These are phyloP conservation scores for Plasmodium sp. DNA, from an alignment of 169 alveolate genomes.

Conservation along the genomic window DNA sequence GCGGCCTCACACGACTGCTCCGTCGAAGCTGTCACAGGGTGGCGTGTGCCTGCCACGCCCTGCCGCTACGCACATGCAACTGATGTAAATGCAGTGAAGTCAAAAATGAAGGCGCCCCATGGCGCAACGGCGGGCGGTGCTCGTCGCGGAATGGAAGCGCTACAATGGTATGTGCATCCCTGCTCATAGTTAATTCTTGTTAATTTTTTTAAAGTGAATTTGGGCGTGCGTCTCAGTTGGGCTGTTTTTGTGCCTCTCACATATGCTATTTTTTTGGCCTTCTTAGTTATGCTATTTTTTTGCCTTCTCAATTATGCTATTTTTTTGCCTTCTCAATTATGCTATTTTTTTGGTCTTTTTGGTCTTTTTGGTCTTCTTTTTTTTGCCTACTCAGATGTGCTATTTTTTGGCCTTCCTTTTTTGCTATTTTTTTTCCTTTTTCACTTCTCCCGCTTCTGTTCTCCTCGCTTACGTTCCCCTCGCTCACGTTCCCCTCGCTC, in stretches of 20 bases:
- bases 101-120: neutral
- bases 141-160: neutral
- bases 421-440: neutral
- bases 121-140: neutral
- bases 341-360: neutral
- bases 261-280: neutral
- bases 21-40: neutral
- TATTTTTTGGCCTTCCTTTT: neutral
- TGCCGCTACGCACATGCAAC: neutral
- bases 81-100: neutral
- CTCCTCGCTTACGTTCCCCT: neutral
- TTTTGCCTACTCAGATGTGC: neutral
- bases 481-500: neutral
- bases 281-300: neutral
- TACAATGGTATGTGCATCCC: neutral
- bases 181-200: neutral
- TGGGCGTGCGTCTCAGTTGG: neutral
- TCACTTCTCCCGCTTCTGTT: neutral
- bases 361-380: neutral
- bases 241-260: neutral
- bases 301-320: neutral
- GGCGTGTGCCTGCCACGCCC: neutral
- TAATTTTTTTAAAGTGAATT: neutral
- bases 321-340: neutral
- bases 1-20: neutral